Base-by-base conservation (phyloP, 2,329 filamentous ascomycete species). In the Aspergillus ochraceus region DNA sequence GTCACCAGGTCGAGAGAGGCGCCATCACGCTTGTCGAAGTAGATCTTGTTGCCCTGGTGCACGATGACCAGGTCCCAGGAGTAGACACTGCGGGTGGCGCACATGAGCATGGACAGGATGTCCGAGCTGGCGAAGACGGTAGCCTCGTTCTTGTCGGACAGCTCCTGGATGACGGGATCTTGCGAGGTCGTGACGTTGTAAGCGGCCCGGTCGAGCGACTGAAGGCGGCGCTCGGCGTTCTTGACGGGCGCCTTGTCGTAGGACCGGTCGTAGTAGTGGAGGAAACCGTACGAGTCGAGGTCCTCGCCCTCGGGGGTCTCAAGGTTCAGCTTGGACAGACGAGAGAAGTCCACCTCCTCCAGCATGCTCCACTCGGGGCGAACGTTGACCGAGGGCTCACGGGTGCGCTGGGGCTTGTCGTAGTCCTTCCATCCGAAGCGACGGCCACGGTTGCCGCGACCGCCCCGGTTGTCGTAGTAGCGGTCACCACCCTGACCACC, bases 71-170 rank as follows among this genome's bases (percentile, higher is more conserved):
- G 89, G 79, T 99, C 95, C 95, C 95, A 99, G 49, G 93, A 93
- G 83, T 98, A 98, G 64, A 99, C 91, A 59, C 92, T 97, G 72
- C 96, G 91, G 60, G 95, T 91, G 54, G 95, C 88, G 80, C 95
- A 99, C 95, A 99, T 99, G 71, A 99, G 89, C 92, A 97, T 98
- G 67, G 94, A 98, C 61, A 99, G 87, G 71, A 99, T 93, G 80
- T 90, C 97, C 78, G 97, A 93, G 49, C 95, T 97, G 64, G 95
- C 92, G 74, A 98, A 99, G 73, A 99, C 94, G 68, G 91, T 95
- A 51, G 93, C 95, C 81, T 97, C 93, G 73, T 96, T 88, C 83
- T 93, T 96, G 71, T 98, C 94, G 64, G 95, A 91, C 58, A 98
- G 87, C 76, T 98, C 94, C 81, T 98, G 94, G 75, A 99, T 96